Percentiles rank a stretch among this genome's conserved stretches.
These are phyloP conservation scores for Boletus semigastroideus DNA, from an alignment of 1,284 basidiomycete genomes.

Conservation along the genomic window DNA sequence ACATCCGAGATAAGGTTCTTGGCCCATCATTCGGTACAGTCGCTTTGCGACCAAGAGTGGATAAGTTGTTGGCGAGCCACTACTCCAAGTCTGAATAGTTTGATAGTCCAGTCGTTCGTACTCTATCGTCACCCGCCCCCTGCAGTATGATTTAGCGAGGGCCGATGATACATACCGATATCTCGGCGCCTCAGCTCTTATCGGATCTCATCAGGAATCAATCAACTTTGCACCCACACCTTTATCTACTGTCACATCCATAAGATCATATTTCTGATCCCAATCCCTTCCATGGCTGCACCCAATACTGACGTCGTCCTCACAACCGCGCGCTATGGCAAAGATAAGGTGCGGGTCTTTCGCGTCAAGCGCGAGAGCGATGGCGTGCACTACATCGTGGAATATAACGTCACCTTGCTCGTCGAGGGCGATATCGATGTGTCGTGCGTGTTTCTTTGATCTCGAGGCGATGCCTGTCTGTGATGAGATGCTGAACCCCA, in stretches of 20 bases:
- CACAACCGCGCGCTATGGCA: conserved; percentile 71
- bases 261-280: not conserved
- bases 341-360: conserved; percentile 83
- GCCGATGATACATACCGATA: too few relatives aligned
- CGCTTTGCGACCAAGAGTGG: too few relatives aligned
- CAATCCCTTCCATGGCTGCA: conserved; percentile 10
- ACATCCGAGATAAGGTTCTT: too few relatives aligned
- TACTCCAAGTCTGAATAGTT: too few relatives aligned
- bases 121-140: too few relatives aligned
- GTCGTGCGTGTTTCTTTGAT: conserved; percentile 46
- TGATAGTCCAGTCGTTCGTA: too few relatives aligned
- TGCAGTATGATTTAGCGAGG: too few relatives aligned
- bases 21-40: too few relatives aligned
- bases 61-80: too few relatives aligned
- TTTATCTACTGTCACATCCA: not conserved
- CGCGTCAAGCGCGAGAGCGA: conserved; percentile 74
- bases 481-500: not conserved
- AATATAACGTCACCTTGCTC: conserved; percentile 77
- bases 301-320: conserved; percentile 31
- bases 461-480: not conserved
- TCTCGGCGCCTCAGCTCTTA: too few relatives aligned
- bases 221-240: too few relatives aligned
- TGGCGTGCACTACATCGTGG: conserved; percentile 68
- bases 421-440: conserved; percentile 79
- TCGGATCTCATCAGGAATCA: too few relatives aligned